Percentiles rank a stretch among this genome's conserved stretches.
These are phyloP conservation scores for Antitrichia curtipendula DNA, from an alignment of 225 moss, liverwort and hornwort species.

Conservation along the genomic window DNA sequence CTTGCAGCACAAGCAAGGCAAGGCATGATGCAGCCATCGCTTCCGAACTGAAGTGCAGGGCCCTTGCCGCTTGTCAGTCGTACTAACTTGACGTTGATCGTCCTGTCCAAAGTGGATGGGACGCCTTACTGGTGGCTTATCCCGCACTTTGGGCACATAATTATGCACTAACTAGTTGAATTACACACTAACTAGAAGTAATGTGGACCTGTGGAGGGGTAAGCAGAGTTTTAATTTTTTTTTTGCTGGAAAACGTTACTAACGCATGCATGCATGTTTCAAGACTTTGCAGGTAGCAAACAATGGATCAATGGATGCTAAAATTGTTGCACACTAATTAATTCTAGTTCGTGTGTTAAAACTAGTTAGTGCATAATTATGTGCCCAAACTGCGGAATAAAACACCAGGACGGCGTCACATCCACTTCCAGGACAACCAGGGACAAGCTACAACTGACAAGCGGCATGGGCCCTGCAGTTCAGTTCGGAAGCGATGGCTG, in stretches of 20 bases:
- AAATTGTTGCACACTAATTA: too few relatives aligned
- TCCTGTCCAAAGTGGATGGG: neutral
- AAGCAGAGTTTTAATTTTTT: too few relatives aligned
- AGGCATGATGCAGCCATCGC: neutral
- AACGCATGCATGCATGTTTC: too few relatives aligned
- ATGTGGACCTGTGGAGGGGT: too few relatives aligned
- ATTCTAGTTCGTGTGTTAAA: too few relatives aligned
- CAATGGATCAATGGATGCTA: too few relatives aligned
- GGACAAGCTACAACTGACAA: neutral
- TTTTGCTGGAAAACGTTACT: too few relatives aligned
- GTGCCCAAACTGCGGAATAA: neutral
- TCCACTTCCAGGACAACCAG: neutral
- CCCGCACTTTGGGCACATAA: neutral
- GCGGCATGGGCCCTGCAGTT: neutral
- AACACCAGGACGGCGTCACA: neutral
- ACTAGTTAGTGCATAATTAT: too few relatives aligned
- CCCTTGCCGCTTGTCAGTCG: neutral
- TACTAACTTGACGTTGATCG: neutral
- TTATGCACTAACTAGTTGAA: too few relatives aligned
- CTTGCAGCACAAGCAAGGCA: neutral
- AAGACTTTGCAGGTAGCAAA: too few relatives aligned
- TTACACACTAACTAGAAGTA: too few relatives aligned
- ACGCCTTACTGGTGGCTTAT: too few relatives aligned
- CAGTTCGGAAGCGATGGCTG: neutral
- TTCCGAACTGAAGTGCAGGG: neutral